Base-by-base conservation (phyloP, 805 yeast species). In the Kluyveromyces aestuarii region DNA sequence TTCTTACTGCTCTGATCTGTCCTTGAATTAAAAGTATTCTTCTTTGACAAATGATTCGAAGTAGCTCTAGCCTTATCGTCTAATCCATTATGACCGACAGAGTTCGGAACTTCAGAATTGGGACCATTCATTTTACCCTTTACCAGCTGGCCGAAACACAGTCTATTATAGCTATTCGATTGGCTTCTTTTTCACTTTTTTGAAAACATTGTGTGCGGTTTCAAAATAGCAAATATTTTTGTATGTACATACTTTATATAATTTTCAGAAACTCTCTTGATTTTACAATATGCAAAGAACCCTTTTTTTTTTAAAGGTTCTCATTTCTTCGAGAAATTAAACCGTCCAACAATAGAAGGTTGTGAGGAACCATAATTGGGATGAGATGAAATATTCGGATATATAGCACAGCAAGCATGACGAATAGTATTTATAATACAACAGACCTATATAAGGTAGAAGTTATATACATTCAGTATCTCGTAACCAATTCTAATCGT, bases 401-500 rank as follows among this genome's bases (percentile, higher is more conserved):
- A 21, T 21, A 21, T 21, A 21, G 3, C 25, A 21, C 25, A 21
- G 3, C 6, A 6, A 21, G 3, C 6, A 21, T 21, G 25, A 21
- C 6, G 6, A 21, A 21, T 4, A 21, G 25, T 4, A 6, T 21
- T 21, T 21, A 21, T 21, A 21, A 21, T 21, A 21, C 6, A 21
- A 21, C 6, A 21, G 25, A 6, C 25, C 6, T 21, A 21, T 21
- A 21, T 21, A 21, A 21, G 35, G 2, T 30, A 30, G 3, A 30
- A 4, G 11, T 3, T 30, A 4, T 30, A 30, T 5, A 21, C 8
- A 10, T 14, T 25, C 30, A 49, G 46, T 64, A 65, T 37, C 52
- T 61, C 8, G 62, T 53, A 16, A 67, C 64, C 37, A 66, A 52
- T 39, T 64, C 68, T 8, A 58, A 52, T 48, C 69, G 62, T 50